Evolutionary conservation across 2,329 filamentous ascomycete genomes (phyloP).

Genomic region (Lecanicillium sp.): DNA sequence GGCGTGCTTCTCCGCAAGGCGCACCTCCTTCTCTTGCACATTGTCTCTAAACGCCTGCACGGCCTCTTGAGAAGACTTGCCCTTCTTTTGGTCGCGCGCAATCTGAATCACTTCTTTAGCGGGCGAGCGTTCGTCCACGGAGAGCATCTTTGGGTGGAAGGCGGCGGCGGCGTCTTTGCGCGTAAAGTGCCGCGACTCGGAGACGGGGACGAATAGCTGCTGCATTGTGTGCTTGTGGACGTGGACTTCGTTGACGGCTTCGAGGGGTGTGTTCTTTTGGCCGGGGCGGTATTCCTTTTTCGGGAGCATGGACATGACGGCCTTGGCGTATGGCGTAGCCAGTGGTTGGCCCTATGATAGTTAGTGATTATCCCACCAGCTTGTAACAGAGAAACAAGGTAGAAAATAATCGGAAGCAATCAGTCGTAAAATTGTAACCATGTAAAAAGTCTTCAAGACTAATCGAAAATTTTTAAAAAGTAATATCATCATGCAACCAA

Average conservation of each 20-base stretch:
- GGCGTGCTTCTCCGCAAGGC: slow-evolving; percentile 24
- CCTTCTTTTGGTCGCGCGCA: slow-evolving; percentile 38
- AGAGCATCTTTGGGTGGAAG: slow-evolving; percentile 51
- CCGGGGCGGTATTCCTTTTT: slow-evolving; percentile 48
- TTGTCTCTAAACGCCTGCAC: slow-evolving; percentile 30
- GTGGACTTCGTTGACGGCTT: slow-evolving; percentile 57
- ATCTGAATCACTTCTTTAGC: slow-evolving; percentile 53
- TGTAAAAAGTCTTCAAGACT: slow-evolving; percentile 96
- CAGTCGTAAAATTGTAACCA: slow-evolving; percentile 62
- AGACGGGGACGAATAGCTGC: slow-evolving; percentile 56
- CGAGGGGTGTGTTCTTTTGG: slow-evolving; percentile 40
- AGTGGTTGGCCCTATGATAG: slow-evolving; percentile 60
- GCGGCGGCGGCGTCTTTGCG: slow-evolving; percentile 57
- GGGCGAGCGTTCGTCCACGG: slow-evolving; percentile 52
- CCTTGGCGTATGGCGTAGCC: slow-evolving; percentile 67
- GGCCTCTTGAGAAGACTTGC: slow-evolving; percentile 27
- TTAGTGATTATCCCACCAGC: slow-evolving; percentile 14
- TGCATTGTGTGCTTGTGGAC: slow-evolving; percentile 53
- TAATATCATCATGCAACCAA: slow-evolving; percentile 42
- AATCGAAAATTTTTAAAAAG: slow-evolving; percentile 81
- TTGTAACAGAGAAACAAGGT: slow-evolving; percentile 8
- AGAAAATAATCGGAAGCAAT: slow-evolving; percentile 11
- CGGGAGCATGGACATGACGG: slow-evolving; percentile 74
- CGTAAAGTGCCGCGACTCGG: slow-evolving; percentile 55
- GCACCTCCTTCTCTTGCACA: slow-evolving; percentile 34